Evolutionary conservation across 257 asterid genomes (phyloP), one percentile per base, ranked within the genome.

Genomic region (Solanum dulcamara): DNA sequence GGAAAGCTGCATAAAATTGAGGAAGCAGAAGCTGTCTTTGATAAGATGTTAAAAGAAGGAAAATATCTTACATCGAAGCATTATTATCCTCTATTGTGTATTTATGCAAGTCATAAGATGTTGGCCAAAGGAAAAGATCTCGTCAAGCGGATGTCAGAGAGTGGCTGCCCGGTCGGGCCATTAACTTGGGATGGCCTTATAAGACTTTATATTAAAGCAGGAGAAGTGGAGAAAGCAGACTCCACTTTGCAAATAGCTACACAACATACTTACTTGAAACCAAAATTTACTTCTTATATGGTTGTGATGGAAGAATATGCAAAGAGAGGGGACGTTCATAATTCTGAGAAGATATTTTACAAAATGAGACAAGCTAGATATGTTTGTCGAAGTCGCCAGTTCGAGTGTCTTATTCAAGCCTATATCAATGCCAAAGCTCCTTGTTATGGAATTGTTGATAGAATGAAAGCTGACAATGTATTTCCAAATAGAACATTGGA

Each of bases 11-110:
- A 89, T 6, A 88, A 81, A 84, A 64, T 94, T 12, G 94, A 94
- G 59, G 92, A 94, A 10, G 97, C 99, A 2, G 98, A 95, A 89
- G 93, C 86, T 32, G 92, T 90, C 20, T 95, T 93, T 30, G 87
- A 92, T 2, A 84, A 32, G 67, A 71, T 90, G 94, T 46, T 85
- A 57, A 83, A 90, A 75, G 88, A 50, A 84, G 72, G 87, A 80
- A 86, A 48, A 48, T 89, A 55, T 64, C 90, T 92, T 17, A 67
- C 92, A 35, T 32, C 93, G 0, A 88, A 68, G 86, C 91, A 90
- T 38, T 94, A 87, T 81, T 77, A 84, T 11, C 85, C 86, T 46
- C 84, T 95, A 22, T 84, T 95, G 70, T 88, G 86, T 66, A 93
- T 92, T 24, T 95, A 95, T 26, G 92, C 94, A 4, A 81, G 91